phyloP scores from a whole-genome alignment of 2,329 filamentous ascomycete species.

The Xylaria sp. region DNA sequence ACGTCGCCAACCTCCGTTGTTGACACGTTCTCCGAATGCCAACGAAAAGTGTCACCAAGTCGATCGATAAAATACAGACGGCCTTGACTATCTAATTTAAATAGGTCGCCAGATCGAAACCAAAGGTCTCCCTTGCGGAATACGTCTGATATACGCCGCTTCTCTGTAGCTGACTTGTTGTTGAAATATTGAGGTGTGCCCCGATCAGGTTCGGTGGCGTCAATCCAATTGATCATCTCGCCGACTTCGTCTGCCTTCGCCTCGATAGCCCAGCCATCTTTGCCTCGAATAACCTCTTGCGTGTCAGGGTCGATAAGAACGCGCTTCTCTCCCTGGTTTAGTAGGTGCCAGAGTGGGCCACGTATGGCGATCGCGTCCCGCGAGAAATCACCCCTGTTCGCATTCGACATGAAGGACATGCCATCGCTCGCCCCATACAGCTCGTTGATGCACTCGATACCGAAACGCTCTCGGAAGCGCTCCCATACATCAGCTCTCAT shows the following conservation, averaged over 20 bases:
- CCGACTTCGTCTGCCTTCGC: conserved; percentile 67
- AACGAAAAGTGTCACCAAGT: conserved; percentile 75
- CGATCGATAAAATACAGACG: conserved; percentile 71
- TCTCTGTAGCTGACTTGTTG: conserved; percentile 65
- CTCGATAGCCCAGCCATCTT: conserved; percentile 68
- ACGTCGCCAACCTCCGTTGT: conserved; percentile 52
- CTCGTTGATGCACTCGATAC: conserved; percentile 66
- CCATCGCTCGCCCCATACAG: conserved; percentile 81
- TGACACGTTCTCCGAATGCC: conserved; percentile 58
- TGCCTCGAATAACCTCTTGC: conserved; percentile 67
- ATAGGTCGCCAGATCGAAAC: conserved; percentile 70
- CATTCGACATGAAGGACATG: conserved; percentile 63
- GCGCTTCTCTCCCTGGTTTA: conserved; percentile 64
- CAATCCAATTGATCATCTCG: conserved; percentile 69
- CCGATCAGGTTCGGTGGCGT: conserved; percentile 59
- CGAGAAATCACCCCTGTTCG: conserved; percentile 64
- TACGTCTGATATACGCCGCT: conserved; percentile 67
- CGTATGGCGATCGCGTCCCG: conserved; percentile 71
- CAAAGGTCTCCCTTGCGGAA: conserved; percentile 71
- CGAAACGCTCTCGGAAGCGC: conserved; percentile 66
- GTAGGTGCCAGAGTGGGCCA: conserved; percentile 62
- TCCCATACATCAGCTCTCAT: conserved; percentile 72
- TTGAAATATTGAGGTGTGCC: conserved; percentile 63
- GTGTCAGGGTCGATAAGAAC: conserved; percentile 73
- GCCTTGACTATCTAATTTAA: conserved; percentile 65